These are phyloP conservation scores for Cinchona pubescens DNA, from an alignment of 257 asterid species.

Conservation along the genomic window DNA sequence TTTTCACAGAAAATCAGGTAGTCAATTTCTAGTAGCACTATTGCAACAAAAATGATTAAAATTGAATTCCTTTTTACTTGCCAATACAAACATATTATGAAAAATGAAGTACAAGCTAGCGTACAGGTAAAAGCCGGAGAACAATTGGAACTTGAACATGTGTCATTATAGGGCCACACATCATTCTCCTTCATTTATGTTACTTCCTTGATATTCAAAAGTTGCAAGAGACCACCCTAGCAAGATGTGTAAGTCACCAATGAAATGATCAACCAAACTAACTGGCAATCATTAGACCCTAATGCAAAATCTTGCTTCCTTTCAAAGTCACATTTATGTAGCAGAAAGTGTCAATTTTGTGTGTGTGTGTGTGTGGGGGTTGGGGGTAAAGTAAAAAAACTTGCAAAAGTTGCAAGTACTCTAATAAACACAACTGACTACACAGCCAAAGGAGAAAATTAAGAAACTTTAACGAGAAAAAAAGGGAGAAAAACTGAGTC, in stretches of 20 bases:
- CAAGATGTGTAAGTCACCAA: neutral
- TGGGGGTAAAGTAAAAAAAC: neutral
- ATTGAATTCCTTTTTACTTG: neutral
- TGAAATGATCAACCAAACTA: neutral
- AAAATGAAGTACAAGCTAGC: neutral
- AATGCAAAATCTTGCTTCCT: neutral
- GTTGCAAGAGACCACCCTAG: neutral
- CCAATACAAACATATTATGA: neutral
- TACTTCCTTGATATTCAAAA: no score
- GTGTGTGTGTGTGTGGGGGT: no score
- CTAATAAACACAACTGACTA: no score
- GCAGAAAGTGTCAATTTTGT: neutral
- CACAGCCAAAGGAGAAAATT: neutral
- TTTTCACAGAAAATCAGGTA: neutral
- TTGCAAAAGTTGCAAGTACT: no score
- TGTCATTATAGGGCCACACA: neutral
- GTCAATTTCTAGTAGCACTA: neutral
- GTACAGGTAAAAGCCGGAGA: neutral
- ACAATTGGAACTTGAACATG: neutral
- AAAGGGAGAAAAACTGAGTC: conserved; percentile 1
- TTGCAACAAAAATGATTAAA: neutral
- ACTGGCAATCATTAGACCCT: neutral
- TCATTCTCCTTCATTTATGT: neutral
- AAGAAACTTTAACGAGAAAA: neutral
- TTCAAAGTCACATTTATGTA: neutral